These are phyloP conservation scores for Raddia distichophylla DNA, from an alignment of 176 grass and related monocot species.

Conservation along the genomic window DNA sequence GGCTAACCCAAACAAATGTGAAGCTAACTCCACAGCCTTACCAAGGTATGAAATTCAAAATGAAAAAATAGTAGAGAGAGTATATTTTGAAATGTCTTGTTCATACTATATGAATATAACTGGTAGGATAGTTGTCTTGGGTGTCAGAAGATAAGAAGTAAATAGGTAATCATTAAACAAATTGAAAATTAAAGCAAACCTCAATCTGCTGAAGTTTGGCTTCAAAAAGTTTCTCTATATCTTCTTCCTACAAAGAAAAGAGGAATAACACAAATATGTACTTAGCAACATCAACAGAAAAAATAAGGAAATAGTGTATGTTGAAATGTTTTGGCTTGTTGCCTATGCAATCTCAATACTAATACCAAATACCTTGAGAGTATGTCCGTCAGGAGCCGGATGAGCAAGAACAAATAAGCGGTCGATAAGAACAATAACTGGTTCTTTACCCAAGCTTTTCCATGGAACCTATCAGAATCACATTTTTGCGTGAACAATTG, in stretches of 20 bases:
- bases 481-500: slow-evolving; percentile 36
- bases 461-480: slow-evolving; percentile 87
- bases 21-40: not conserved
- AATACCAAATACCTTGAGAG: slow-evolving; percentile 62
- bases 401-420: slow-evolving; percentile 93
- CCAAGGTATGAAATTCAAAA: slow-evolving; percentile 2
- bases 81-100: slow-evolving; percentile 30
- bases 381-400: slow-evolving; percentile 82
- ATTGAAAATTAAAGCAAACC: slow-evolving; percentile 59
- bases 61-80: not conserved
- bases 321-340: slow-evolving; percentile 31
- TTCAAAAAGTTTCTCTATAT: slow-evolving; percentile 97
- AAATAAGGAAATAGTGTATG: not conserved
- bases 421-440: slow-evolving; percentile 92
- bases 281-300: not conserved
- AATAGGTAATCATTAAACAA: slow-evolving; percentile 24
- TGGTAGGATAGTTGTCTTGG: slow-evolving; percentile 4
- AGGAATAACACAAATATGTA: slow-evolving; percentile 12
- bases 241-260: slow-evolving; percentile 73
- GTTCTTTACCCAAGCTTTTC: slow-evolving; percentile 97
- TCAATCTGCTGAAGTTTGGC: slow-evolving; percentile 96
- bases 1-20: not conserved
- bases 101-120: slow-evolving; percentile 18
- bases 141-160: slow-evolving; percentile 12
- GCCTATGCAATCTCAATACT: slow-evolving; percentile 20